Conservation (phyloP, 2,329 filamentous ascomycete genomes). For the Sclerotinia minor region DNA sequence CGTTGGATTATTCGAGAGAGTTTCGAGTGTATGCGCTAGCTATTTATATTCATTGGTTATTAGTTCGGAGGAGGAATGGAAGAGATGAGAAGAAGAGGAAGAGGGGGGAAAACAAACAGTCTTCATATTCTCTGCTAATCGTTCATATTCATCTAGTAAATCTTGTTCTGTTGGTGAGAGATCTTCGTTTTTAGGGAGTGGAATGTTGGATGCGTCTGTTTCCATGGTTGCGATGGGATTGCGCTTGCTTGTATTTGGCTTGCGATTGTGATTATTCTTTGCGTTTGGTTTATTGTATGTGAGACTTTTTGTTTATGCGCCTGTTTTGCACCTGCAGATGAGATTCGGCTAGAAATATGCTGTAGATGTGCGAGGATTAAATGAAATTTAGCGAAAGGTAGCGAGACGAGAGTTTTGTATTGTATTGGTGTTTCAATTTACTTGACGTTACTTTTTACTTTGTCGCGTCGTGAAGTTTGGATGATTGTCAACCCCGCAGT, state of each 20-base stretch:
- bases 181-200: slow-evolving; percentile 43
- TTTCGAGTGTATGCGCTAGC: slow-evolving; percentile 61
- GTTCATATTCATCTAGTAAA: slow-evolving; percentile 89
- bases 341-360: background rate
- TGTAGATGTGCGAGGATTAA: background rate
- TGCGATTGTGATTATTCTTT: too few species aligned
- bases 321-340: too few species aligned
- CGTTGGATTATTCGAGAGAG: slow-evolving; percentile 68
- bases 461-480: background rate
- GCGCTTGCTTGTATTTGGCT: too few species aligned
- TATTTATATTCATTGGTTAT: slow-evolving; percentile 35
- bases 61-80: background rate
- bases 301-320: background rate
- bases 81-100: background rate
- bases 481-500: slow-evolving; percentile 6
- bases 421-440: too few species aligned
- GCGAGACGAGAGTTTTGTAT: background rate
- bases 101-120: slow-evolving; percentile 56
- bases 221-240: slow-evolving; percentile 22
- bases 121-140: slow-evolving; percentile 86
- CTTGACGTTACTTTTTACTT: background rate
- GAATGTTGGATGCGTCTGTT: slow-evolving; percentile 14
- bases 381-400: background rate
- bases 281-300: too few species aligned
- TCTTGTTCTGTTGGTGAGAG: slow-evolving; percentile 86